Conservation (phyloP, 768 basidiomycete genomes). For the Leccinellum rugosiceps region DNA sequence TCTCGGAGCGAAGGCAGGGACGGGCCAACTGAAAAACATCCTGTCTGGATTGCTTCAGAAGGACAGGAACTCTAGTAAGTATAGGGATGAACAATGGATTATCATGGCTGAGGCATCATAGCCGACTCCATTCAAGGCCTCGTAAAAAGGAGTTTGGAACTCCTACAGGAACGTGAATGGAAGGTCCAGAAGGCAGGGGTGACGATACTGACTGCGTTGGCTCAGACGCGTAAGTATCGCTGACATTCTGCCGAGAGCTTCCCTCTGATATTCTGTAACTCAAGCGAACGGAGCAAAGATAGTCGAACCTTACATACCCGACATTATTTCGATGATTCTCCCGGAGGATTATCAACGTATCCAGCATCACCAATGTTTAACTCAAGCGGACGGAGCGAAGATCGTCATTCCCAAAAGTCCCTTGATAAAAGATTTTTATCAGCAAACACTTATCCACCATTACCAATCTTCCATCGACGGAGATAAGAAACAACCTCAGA, state of each 20-base stretch:
- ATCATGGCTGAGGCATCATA: neutral
- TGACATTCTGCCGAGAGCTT: neutral
- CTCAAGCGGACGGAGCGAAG: too few species aligned
- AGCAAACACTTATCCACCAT: too few species aligned
- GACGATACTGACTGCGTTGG: constrained; percentile 20
- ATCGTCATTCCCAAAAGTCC: too few species aligned
- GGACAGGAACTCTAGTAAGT: constrained; percentile 11
- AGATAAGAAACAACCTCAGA: too few species aligned
- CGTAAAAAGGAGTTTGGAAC: constrained; percentile 8
- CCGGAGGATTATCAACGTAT: neutral
- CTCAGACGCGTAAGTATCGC: constrained; percentile 15
- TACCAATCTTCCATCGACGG: neutral
- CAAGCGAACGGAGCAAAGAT: neutral
- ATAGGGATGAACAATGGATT: neutral
- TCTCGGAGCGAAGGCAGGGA: constrained; percentile 12
- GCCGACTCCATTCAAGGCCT: constrained; percentile 2
- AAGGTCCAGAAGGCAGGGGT: constrained; percentile 21
- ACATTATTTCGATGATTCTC: neutral
- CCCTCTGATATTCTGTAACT: neutral
- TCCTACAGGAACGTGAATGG: constrained; percentile 5
- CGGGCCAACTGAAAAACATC: constrained; percentile 12
- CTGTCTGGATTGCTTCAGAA: constrained; percentile 22
- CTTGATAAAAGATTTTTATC: too few species aligned
- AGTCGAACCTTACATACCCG: neutral
- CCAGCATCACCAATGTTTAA: neutral